Conservation (phyloP, 2,329 filamentous ascomycete genomes). For the Arthrobotrys sinensis region DNA sequence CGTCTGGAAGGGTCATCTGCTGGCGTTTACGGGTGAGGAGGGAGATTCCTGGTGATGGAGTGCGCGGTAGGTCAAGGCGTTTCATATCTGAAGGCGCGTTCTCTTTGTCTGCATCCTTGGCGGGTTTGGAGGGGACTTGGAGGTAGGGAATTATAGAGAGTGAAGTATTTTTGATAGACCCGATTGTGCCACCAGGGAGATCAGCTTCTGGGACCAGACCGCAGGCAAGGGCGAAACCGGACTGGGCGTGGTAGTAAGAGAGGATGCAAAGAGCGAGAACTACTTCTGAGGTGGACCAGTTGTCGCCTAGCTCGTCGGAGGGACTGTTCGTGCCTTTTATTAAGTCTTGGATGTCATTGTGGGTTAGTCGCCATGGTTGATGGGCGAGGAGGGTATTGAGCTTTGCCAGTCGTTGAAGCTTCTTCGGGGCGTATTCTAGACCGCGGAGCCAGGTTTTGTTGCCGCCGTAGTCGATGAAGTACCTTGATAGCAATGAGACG, state of each 20-base stretch:
- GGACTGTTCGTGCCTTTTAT: slow-evolving; percentile 59
- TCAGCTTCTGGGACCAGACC: slow-evolving; percentile 63
- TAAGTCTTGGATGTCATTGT: slow-evolving; percentile 62
- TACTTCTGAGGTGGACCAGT: slow-evolving; percentile 63
- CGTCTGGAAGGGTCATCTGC: slow-evolving; percentile 61
- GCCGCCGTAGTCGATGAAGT: slow-evolving; percentile 63
- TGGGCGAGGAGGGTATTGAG: slow-evolving; percentile 63
- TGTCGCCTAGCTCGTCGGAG: slow-evolving; percentile 55
- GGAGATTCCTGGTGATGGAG: slow-evolving; percentile 56
- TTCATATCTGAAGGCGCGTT: slow-evolving; percentile 49
- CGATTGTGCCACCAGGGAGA: slow-evolving; percentile 62
- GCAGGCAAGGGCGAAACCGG: slow-evolving; percentile 63
- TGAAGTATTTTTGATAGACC: slow-evolving; percentile 61
- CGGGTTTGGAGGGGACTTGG: slow-evolving; percentile 27
- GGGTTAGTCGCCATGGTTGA: slow-evolving; percentile 62
- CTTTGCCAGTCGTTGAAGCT: slow-evolving; percentile 63
- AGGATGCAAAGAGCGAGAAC: slow-evolving; percentile 63
- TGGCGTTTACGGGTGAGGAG: slow-evolving; percentile 62
- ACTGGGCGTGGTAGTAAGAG: slow-evolving; percentile 63
- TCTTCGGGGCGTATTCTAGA: slow-evolving; percentile 61
- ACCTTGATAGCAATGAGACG: slow-evolving; percentile 62
- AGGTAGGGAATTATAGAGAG: slow-evolving; percentile 55
- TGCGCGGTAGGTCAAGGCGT: slow-evolving; percentile 53
- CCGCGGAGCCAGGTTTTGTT: slow-evolving; percentile 63
- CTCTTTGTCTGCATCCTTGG: slow-evolving; percentile 47